Evolutionary conservation across 148 eudicot species (phyloP), one percentile per base, ranked within the genome.

Genomic region (Arctostaphylos glauca): DNA sequence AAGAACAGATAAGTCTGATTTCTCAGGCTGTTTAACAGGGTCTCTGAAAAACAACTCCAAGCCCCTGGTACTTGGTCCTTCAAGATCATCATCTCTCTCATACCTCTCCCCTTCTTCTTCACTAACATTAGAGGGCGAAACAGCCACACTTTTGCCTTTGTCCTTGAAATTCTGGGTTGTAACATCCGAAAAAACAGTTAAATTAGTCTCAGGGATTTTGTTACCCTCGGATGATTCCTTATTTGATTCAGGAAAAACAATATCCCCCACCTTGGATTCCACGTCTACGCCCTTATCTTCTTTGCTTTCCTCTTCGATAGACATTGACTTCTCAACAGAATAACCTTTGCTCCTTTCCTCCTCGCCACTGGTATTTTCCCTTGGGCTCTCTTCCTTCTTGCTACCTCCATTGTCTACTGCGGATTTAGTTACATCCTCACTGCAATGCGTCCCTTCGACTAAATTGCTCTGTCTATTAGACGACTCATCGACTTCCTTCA

Each of bases 91-190:
- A 64, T 89, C 93, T 84, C 82, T 84, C 81, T 88, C 91, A 50
- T 82, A 84, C 84, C 84, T 84, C 68, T 81, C 78, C 78, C 76
- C 86, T 76, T 81, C 84, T 80, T 87, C 95, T 79, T 82, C 80
- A 78, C 81, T 68, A 81, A 82, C 89, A 64, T 86, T 86, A 41
- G 88, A 85, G 56, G 90, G 84, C 73, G 88, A 88, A 53, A 90
- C 81, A 80, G 83, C 94, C 84, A 92, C 85, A 84, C 88, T 85
- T 87, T 96, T 96, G 13, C 98, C 98, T 91, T 96, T 96, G 82
- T 94, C 98, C 86, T 91, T 94, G 81, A 81, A 81, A 75, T 44
- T 86, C 52, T 71, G 88, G 68, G 23, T 70, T 43, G 75, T 71
- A 73, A 67, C 62, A 83, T 87, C 88, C 0, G 53, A n/a, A 54